A percentile compares a stretch with the other conserved stretches of the same genome.
These are phyloP conservation scores for Aspergillus persii DNA, from an alignment of 2,329 filamentous ascomycete species.

Conservation along the genomic window DNA sequence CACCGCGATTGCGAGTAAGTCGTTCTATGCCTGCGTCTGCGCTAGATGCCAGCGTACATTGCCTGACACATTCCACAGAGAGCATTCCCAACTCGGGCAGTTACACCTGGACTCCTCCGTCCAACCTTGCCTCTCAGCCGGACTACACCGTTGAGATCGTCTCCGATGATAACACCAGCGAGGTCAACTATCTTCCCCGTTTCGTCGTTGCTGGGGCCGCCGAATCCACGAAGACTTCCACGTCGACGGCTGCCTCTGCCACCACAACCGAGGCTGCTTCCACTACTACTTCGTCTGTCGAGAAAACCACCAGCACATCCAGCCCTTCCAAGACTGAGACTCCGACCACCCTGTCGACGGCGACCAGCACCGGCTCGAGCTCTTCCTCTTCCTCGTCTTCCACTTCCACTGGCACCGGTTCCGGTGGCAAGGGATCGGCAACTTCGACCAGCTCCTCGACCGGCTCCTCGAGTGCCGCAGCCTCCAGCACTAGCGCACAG, in stretches of 20 bases:
- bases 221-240: slow-evolving; percentile 29
- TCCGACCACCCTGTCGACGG: slow-evolving; percentile 20
- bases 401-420: slow-evolving; percentile 12
- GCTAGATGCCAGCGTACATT: neutral
- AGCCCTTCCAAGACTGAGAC: slow-evolving; percentile 20
- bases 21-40: neutral
- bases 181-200: slow-evolving; percentile 53
- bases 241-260: slow-evolving; percentile 20
- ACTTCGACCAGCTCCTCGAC: slow-evolving; percentile 20
- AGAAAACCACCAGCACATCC: slow-evolving; percentile 17
- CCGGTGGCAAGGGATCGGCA: slow-evolving; percentile 9
- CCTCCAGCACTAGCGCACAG: slow-evolving; percentile 18
- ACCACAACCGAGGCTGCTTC: slow-evolving; percentile 21
- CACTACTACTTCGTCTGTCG: slow-evolving; percentile 17
- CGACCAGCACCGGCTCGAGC: slow-evolving; percentile 16
- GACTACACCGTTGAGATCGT: slow-evolving; percentile 57
- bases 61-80: slow-evolving; percentile 32
- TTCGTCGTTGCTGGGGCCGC: slow-evolving; percentile 51
- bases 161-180: slow-evolving; percentile 41
- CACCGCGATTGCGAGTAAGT: slow-evolving; percentile 44
- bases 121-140: slow-evolving; percentile 39
- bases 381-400: neutral
- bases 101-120: slow-evolving; percentile 49
- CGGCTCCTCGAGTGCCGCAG: slow-evolving; percentile 9
- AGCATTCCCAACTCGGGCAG: slow-evolving; percentile 49